These are phyloP conservation scores for Phytophthora pisi DNA, from an alignment of 352 stramenopile genomes.

Conservation along the genomic window DNA sequence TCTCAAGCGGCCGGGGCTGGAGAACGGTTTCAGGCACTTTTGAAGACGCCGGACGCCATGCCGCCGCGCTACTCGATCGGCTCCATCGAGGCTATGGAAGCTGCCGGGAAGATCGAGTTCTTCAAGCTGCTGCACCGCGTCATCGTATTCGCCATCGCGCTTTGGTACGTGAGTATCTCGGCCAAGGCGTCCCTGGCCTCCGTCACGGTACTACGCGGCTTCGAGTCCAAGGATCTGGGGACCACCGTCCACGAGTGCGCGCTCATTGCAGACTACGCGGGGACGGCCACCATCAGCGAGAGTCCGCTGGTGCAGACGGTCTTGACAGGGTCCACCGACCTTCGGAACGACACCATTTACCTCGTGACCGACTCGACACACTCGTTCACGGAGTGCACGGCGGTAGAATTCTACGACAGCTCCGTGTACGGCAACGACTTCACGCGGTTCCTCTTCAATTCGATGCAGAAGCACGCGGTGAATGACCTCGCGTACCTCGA, in stretches of 20 bases:
- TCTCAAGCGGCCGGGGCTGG: not conserved
- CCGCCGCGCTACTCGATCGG: conserved; percentile 2
- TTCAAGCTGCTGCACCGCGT: conserved; percentile 23
- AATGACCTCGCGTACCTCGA: conserved; percentile 35
- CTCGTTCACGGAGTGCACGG: conserved; percentile 23
- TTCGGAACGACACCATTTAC: conserved; percentile 39
- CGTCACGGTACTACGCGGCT: conserved; percentile 24
- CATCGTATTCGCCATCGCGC: conserved; percentile 21
- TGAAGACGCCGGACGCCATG: not conserved
- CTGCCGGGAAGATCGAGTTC: conserved; percentile 4
- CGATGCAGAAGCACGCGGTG: conserved; percentile 21
- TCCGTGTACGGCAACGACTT: conserved; percentile 32
- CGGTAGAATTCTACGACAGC: conserved; percentile 11
- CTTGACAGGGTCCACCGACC: conserved; percentile 27
- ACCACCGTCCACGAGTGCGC: conserved; percentile 11
- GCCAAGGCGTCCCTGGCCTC: conserved; percentile 14
- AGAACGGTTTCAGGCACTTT: not conserved
- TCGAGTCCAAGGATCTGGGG: conserved; percentile 27
- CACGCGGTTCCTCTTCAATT: conserved; percentile 29
- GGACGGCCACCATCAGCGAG: conserved; percentile 26
- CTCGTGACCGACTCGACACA: conserved; percentile 21
- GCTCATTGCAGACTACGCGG: conserved; percentile 40
- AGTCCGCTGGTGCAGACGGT: conserved; percentile 36
- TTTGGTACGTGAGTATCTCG: conserved; percentile 34
- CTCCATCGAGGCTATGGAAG: conserved; percentile 11